These are phyloP conservation scores for Dendrobium officinale DNA, from an alignment of 106 monocot genomes.

Conservation along the genomic window DNA sequence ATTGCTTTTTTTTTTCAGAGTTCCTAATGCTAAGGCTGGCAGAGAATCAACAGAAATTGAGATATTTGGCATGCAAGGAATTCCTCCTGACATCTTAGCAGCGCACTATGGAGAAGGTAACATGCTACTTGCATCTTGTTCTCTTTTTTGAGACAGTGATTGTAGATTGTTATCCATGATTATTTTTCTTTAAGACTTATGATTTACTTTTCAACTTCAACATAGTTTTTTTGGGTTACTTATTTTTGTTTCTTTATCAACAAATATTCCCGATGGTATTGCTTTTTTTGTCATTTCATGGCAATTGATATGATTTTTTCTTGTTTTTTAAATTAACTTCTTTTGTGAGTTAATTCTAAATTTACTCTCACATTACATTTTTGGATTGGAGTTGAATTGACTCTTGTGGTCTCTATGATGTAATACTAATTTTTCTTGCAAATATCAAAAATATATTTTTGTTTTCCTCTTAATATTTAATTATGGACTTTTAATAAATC, in stretches of 20 bases:
- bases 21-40: slow-evolving; percentile 69
- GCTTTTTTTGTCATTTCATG: neutral
- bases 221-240: neutral
- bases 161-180: neutral
- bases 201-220: neutral
- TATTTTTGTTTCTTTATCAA: neutral
- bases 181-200: neutral
- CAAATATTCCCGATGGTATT: neutral
- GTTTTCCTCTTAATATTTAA: neutral
- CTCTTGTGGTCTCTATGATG: neutral
- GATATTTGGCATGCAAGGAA: slow-evolving; percentile 84
- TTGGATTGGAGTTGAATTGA: neutral
- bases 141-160: neutral
- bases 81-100: slow-evolving; percentile 62
- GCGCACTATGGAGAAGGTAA: slow-evolving; percentile 80
- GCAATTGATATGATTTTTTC: neutral
- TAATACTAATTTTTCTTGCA: neutral
- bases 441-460: neutral
- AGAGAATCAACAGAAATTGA: slow-evolving; percentile 77
- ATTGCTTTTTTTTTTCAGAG: slow-evolving; percentile 25
- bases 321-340: neutral
- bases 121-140: neutral
- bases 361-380: neutral
- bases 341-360: neutral
- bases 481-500: neutral